These are phyloP conservation scores for Neofusicoccum ribis DNA, from an alignment of 2,329 filamentous ascomycete species.

Conservation along the genomic window DNA sequence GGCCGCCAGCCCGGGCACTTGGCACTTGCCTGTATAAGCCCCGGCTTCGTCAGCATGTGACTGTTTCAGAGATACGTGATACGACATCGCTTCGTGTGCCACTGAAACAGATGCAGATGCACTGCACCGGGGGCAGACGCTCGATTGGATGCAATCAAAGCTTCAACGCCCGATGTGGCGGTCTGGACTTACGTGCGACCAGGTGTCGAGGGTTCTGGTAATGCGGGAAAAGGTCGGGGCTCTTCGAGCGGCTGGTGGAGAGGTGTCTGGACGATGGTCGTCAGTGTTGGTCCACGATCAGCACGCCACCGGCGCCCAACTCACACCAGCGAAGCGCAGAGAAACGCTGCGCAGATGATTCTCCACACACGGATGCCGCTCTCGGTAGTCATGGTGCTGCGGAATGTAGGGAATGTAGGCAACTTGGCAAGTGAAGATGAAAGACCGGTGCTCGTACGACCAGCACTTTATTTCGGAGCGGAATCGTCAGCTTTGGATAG, in stretches of 20 bases:
- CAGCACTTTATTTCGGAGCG: background rate
- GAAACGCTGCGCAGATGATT: background rate
- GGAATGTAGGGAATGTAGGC: background rate
- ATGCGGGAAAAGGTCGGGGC: background rate
- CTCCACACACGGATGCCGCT: background rate
- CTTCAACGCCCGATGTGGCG: background rate
- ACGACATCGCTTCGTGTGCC: too few relatives aligned
- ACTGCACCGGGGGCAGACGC: too few relatives aligned
- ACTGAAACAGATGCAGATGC: too few relatives aligned
- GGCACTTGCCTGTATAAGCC: background rate
- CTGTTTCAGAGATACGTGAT: too few relatives aligned
- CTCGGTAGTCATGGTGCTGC: background rate
- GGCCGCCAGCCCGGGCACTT: background rate
- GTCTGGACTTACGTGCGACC: background rate
- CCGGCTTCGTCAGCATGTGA: background rate
- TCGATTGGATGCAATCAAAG: too few relatives aligned
- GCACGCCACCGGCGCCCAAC: background rate
- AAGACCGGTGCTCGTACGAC: background rate
- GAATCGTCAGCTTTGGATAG: too few relatives aligned
- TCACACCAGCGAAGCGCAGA: background rate
- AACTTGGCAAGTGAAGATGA: background rate
- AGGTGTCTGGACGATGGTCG: background rate
- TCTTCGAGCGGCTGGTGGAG: background rate
- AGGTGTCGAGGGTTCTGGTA: background rate
- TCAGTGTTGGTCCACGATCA: background rate